Conservation (phyloP, 1,284 basidiomycete species). For the Ustilago cynodontis region DNA sequence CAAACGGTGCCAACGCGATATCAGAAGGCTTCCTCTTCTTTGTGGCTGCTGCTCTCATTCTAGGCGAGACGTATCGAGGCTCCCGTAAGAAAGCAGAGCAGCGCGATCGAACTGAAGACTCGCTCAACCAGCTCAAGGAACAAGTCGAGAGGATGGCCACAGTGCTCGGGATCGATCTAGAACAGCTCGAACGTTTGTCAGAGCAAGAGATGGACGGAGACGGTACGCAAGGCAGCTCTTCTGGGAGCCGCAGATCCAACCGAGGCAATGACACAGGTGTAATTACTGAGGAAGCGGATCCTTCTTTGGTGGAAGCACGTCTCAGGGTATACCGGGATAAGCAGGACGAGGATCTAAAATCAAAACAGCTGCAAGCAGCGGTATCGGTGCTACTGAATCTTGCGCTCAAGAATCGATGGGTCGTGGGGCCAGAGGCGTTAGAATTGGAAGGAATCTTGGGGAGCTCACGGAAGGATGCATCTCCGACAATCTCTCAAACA, state of each 20-base stretch:
- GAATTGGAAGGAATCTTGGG: conserved; percentile 53
- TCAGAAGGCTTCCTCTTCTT: conserved; percentile 67
- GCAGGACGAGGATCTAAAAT: conserved; percentile 45
- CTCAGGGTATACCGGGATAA: conserved; percentile 25
- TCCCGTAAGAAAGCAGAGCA: conserved; percentile 61
- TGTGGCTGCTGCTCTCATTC: conserved; percentile 64
- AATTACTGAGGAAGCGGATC: conserved; percentile 46
- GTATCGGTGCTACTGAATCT: conserved; percentile 56
- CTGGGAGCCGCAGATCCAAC: background rate
- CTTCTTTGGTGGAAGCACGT: conserved; percentile 39
- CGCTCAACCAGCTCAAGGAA: conserved; percentile 50
- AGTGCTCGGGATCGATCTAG: conserved; percentile 45
- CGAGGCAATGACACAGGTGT: conserved; percentile 3
- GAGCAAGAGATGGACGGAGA: conserved; percentile 17
- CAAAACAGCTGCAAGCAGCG: conserved; percentile 49
- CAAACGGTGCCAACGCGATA: conserved; percentile 66
- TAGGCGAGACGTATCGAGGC: conserved; percentile 65
- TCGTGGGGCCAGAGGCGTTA: conserved; percentile 56
- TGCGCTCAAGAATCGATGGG: conserved; percentile 56
- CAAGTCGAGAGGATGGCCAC: conserved; percentile 45
- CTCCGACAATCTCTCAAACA: conserved; percentile 4
- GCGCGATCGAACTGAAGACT: conserved; percentile 61
- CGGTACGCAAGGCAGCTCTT: background rate
- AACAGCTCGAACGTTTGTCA: conserved; percentile 28
- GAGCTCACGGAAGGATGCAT: background rate